Conservation (phyloP, 352 stramenopile species). For the Pythium utonaiense region DNA sequence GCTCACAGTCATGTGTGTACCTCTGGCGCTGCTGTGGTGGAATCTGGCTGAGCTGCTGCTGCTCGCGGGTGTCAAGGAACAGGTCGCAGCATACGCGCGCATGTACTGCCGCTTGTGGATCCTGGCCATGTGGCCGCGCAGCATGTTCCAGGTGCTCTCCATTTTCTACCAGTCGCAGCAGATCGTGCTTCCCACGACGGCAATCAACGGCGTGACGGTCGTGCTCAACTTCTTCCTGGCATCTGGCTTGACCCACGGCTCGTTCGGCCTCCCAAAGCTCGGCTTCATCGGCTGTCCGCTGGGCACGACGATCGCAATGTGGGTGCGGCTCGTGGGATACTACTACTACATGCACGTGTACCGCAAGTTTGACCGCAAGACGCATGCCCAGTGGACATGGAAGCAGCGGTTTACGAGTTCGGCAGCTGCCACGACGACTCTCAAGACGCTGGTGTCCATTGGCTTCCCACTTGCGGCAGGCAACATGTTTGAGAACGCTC, state of each 20-base stretch:
- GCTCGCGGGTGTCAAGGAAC: constrained; percentile 34
- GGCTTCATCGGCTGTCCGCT: constrained; percentile 40
- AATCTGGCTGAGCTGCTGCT: constrained; percentile 56
- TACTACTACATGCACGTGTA: constrained; percentile 69
- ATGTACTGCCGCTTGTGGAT: constrained; percentile 67
- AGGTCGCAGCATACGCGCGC: constrained; percentile 41
- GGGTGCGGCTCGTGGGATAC: constrained; percentile 47
- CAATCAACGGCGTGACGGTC: constrained; percentile 57
- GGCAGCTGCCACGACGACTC: constrained; percentile 36
- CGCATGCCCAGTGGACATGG: constrained; percentile 34
- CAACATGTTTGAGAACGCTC: constrained; percentile 76
- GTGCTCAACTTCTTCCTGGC: constrained; percentile 34
- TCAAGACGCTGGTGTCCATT: constrained; percentile 47
- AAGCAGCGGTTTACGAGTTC: constrained; percentile 29
- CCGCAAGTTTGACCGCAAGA: constrained; percentile 34
- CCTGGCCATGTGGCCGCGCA: constrained; percentile 73
- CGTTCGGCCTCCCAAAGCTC: constrained; percentile 36
- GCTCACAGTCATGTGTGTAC: constrained; percentile 60
- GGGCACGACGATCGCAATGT: constrained; percentile 56
- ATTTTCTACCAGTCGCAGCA: constrained; percentile 83
- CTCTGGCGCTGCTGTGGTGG: constrained; percentile 74
- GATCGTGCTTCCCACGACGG: constrained; percentile 66
- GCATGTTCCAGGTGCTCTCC: constrained; percentile 72
- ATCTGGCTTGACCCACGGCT: constrained; percentile 27
- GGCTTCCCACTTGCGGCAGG: constrained; percentile 52